These are phyloP conservation scores for Zoysia matrella DNA, from an alignment of 202 grass and related monocot genomes.

Conservation along the genomic window DNA sequence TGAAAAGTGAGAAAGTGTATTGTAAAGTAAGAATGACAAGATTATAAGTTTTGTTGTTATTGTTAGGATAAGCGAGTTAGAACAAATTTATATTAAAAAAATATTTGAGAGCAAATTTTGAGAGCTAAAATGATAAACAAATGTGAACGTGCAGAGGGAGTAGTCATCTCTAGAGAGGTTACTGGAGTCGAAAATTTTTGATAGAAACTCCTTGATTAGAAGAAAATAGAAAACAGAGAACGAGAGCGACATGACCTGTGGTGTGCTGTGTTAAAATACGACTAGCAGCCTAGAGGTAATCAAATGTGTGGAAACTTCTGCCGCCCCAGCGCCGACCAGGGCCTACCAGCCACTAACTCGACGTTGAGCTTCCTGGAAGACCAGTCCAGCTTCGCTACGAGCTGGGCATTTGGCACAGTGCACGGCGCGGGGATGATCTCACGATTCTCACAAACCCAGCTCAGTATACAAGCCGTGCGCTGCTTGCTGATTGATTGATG, in stretches of 20 bases:
- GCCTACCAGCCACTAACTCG: constrained; percentile 33
- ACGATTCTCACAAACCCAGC: not conserved
- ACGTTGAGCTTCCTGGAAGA: constrained; percentile 27
- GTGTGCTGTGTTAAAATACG: not conserved
- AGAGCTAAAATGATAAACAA: too few relatives aligned
- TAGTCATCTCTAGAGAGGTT: too few relatives aligned
- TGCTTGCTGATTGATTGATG: constrained; percentile 39
- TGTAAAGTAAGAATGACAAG: too few relatives aligned
- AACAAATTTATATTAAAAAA: too few relatives aligned
- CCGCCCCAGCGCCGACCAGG: constrained; percentile 46
- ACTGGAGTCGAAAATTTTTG: too few relatives aligned
- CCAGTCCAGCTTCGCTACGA: constrained; percentile 27
- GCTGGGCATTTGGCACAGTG: constrained; percentile 31
- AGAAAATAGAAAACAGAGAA: not conserved
- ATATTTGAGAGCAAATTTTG: too few relatives aligned
- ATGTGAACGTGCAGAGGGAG: too few relatives aligned
- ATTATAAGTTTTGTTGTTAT: too few relatives aligned
- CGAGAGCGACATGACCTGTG: constrained; percentile 6
- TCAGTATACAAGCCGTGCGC: not conserved
- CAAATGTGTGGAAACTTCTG: constrained; percentile 49
- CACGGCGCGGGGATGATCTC: constrained; percentile 28
- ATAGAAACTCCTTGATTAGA: not conserved
- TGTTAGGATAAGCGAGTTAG: too few relatives aligned
- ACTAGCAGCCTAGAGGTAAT: not conserved
- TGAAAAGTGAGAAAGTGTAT: too few relatives aligned